These are phyloP conservation scores for Botrytis sinoallii DNA, from an alignment of 2,329 filamentous ascomycete genomes.

Conservation along the genomic window DNA sequence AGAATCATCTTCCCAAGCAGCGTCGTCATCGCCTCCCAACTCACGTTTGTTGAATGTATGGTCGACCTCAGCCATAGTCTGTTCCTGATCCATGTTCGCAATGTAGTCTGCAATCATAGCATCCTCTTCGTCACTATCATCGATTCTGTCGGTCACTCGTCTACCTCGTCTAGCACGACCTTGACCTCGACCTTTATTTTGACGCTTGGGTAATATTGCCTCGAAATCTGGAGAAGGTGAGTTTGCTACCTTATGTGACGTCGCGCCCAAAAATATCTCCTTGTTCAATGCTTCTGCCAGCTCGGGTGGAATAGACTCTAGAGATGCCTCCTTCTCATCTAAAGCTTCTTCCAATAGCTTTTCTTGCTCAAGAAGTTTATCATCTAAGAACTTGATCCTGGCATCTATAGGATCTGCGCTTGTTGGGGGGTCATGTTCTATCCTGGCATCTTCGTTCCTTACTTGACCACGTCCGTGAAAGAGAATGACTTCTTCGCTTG, in stretches of 20 bases:
- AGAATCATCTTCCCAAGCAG: slow-evolving; percentile 28
- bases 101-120: slow-evolving; percentile 37
- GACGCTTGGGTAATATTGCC: slow-evolving; percentile 15
- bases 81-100: slow-evolving; percentile 39
- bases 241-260: slow-evolving; percentile 2
- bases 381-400: slow-evolving; percentile 34
- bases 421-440: slow-evolving; percentile 7
- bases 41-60: slow-evolving; percentile 38
- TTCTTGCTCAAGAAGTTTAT: slow-evolving; percentile 32
- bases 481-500: slow-evolving; percentile 71
- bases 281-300: slow-evolving; percentile 3
- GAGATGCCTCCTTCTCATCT: slow-evolving; percentile 15
- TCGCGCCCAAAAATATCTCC: neutral
- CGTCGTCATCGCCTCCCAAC: slow-evolving; percentile 43
- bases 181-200: slow-evolving; percentile 8
- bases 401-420: slow-evolving; percentile 26
- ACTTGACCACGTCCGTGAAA: slow-evolving; percentile 53
- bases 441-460: slow-evolving; percentile 12
- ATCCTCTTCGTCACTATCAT: slow-evolving; percentile 25
- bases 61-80: slow-evolving; percentile 5
- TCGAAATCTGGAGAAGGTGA: slow-evolving; percentile 16
- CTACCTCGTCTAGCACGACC: slow-evolving; percentile 11
- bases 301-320: slow-evolving; percentile 12
- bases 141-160: neutral
- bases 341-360: slow-evolving; percentile 34